Percentiles rank a stretch among this genome's conserved stretches.
phyloP scores from a whole-genome alignment of 1,284 basidiomycete genomes.

The Violaceomyces palustris region DNA sequence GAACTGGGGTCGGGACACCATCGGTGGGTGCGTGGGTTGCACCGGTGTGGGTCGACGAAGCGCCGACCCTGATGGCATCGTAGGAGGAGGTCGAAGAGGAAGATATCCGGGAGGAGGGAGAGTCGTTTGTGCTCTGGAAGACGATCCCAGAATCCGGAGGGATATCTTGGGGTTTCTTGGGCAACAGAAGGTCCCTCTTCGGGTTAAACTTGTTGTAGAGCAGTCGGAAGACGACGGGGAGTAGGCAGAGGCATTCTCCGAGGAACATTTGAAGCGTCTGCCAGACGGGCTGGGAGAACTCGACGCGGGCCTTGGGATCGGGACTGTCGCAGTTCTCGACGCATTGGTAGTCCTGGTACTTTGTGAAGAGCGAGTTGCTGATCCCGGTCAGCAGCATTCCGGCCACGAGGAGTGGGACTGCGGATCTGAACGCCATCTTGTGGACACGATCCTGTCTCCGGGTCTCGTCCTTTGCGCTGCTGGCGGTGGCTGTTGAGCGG shows the following conservation, averaged over 20 bases:
- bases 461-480: too few species aligned
- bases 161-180: slow-evolving; percentile 14
- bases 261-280: slow-evolving; percentile 54
- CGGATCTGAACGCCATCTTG: too few species aligned
- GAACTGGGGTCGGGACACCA: slow-evolving; percentile 9
- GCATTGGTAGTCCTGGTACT: slow-evolving; percentile 55
- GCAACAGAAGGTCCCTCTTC: slow-evolving; percentile 11
- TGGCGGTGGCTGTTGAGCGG: background rate
- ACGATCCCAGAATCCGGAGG: slow-evolving; percentile 29
- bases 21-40: slow-evolving; percentile 26
- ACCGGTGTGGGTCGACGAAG: slow-evolving; percentile 17
- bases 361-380: slow-evolving; percentile 48
- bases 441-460: slow-evolving; percentile 17
- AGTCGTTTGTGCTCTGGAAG: slow-evolving; percentile 7
- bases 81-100: slow-evolving; percentile 15
- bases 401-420: slow-evolving; percentile 54
- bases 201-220: slow-evolving; percentile 9
- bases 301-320: slow-evolving; percentile 25
- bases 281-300: slow-evolving; percentile 50
- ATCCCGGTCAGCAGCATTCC: slow-evolving; percentile 59
- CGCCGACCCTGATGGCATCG: slow-evolving; percentile 18
- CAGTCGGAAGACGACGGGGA: slow-evolving; percentile 22
- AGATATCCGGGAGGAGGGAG: slow-evolving; percentile 7
- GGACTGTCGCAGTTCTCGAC: slow-evolving; percentile 49
- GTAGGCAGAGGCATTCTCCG: slow-evolving; percentile 52